phyloP scores from a whole-genome alignment of 805 yeast genomes.

The Blastobotrys mokoenaii region DNA sequence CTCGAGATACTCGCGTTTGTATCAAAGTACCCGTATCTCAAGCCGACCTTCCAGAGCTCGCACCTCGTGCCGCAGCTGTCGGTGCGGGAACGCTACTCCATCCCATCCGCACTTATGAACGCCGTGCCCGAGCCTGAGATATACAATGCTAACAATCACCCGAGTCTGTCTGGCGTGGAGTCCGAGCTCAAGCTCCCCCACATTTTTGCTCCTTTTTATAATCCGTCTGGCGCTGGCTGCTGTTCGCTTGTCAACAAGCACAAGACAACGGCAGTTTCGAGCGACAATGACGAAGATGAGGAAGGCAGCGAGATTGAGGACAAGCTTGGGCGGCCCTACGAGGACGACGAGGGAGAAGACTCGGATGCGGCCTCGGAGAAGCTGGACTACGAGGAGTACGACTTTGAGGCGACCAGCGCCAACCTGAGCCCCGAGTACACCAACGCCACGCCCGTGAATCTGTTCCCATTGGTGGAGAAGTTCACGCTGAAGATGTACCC shows the following conservation, averaged over 20 bases:
- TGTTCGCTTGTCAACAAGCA: not conserved
- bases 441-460: conserved; percentile 38
- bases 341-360: not conserved
- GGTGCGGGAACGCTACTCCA: conserved; percentile 20
- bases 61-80: conserved; percentile 68
- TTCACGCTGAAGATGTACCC: conserved; percentile 67
- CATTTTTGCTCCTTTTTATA: no score
- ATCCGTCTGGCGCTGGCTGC: no score
- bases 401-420: conserved; percentile 23
- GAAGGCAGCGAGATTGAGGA: conserved; percentile 8
- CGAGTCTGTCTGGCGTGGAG: not conserved
- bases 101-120: conserved; percentile 6
- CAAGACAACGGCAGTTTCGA: not conserved
- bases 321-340: conserved; percentile 3
- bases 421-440: conserved; percentile 39
- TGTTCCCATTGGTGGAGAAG: conserved; percentile 87
- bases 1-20: conserved; percentile 86
- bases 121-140: conserved; percentile 8
- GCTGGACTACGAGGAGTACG: conserved; percentile 25
- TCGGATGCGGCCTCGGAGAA: not conserved
- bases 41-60: conserved; percentile 64
- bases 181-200: conserved; percentile 2
- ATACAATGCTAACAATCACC: not conserved
- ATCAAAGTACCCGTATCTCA: conserved; percentile 78
- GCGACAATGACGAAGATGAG: conserved; percentile 14